These are phyloP conservation scores for Alectoria sarmentosa DNA, from an alignment of 495 filamentous ascomycete species.

Conservation along the genomic window DNA sequence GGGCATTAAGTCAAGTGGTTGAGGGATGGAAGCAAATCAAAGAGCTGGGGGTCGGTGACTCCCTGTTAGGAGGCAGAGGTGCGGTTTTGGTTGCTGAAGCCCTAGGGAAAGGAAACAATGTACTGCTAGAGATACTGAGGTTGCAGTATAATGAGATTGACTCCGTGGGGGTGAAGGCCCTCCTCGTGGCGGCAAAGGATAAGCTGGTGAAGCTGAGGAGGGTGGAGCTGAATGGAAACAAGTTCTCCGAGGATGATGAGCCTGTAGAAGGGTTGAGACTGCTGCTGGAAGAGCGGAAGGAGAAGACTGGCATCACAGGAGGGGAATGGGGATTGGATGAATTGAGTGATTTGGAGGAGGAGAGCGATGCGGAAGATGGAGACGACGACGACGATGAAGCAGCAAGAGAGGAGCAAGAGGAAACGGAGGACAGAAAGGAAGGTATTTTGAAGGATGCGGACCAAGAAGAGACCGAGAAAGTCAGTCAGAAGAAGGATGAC, in stretches of 20 bases:
- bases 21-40: slow-evolving; percentile 64
- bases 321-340: slow-evolving; percentile 78
- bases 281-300: slow-evolving; percentile 49
- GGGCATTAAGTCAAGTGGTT: slow-evolving; percentile 67
- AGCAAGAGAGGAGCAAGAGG: slow-evolving; percentile 43
- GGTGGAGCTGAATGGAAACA: slow-evolving; percentile 94
- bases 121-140: slow-evolving; percentile 67
- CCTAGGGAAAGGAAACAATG: slow-evolving; percentile 66
- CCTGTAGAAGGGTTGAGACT: slow-evolving; percentile 46
- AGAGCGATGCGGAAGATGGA: slow-evolving; percentile 59
- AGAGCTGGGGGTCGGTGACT: slow-evolving; percentile 88
- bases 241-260: slow-evolving; percentile 78
- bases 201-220: slow-evolving; percentile 66
- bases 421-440: slow-evolving; percentile 31
- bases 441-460: slow-evolving; percentile 60
- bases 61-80: slow-evolving; percentile 73
- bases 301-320: slow-evolving; percentile 44
- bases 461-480: slow-evolving; percentile 65
- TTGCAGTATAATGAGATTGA: slow-evolving; percentile 95
- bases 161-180: slow-evolving; percentile 56
- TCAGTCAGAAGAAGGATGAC: slow-evolving; percentile 62
- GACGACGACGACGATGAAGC: slow-evolving; percentile 45
- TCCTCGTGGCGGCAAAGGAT: slow-evolving; percentile 56
- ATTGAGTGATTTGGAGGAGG: slow-evolving; percentile 61
- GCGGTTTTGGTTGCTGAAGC: slow-evolving; percentile 64